Base-by-base conservation (phyloP, 2,329 filamentous ascomycete genomes). In the Penicillium sp. region DNA sequence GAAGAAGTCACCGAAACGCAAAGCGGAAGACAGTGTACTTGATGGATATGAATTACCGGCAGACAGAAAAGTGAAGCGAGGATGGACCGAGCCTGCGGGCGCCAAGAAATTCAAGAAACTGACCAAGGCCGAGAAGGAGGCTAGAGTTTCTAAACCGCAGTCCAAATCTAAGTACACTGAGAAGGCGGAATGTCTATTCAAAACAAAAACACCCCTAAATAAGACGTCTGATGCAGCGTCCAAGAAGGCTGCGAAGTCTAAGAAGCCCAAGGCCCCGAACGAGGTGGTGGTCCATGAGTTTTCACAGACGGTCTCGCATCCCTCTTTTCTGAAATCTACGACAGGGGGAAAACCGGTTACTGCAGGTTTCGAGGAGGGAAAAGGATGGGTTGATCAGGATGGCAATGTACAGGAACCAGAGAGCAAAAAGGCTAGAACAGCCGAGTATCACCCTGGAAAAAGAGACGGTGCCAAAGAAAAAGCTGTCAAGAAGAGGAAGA, bases 251-350 rank as follows among this genome's bases (percentile, higher is more conserved):
- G 50, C 60, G 9, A 89, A 79, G 60, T 79, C 80, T 63, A 85
- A 82, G 63, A 85, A 84, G 64, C 84, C 82, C 68, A 83, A 80
- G 59, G 82, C 84, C 64, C 80, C 81, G 47, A 79, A 78, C 21
- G 83, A 89, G 58, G 80, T 87, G 8, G 78, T 90, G 3, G 81
- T 97, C 3, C 92, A 97, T 71, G 94, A 99, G 69, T 97, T 97
- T 68, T 84, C 88, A 64, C 91, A 91, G 69, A 91, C 88, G 7
- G 85, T 84, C 38, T 93, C 91, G 65, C 88, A 91, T 61, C 90
- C 91, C 0, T 88, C 83, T 4, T 97, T 96, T 68, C 73, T 97
- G 58, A 90, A 90, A 69, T 77, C 79, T 5, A 78, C 68, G 12
- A 65, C 69, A 14, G 70, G 77, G 1, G 74, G 73, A 1, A 73